Evolutionary conservation across 108 stramenopile genomes (phyloP), one percentile per base, ranked within the genome.

Genomic region (Poteriospumella lacustris): DNA sequence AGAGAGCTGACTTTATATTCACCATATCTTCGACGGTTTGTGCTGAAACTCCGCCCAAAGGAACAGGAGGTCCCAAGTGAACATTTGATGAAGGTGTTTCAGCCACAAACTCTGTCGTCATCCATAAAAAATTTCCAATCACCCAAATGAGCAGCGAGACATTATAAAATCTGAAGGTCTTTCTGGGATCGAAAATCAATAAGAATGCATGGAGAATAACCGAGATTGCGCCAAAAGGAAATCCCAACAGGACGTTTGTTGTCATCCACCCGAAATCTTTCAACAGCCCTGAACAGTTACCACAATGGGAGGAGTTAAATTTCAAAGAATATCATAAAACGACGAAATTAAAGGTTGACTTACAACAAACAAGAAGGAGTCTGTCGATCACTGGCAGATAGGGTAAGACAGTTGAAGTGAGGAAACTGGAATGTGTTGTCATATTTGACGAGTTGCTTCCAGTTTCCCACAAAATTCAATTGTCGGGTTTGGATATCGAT

Each of bases 231-330:
- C 70, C 70, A 56, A 73, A 73, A 19, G 47, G 43, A 44, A 44
- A 73, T 38, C 70, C 70, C 33, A 73, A 5, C 9, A 5, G 36
- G 31, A 73, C 42, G 36, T 73, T 73, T 56, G 70, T 73, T 44
- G 70, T 73, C 70, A 73, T 73, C 70, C 70, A 73, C 9, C 70
- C 70, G 3, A 73, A 73, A 73, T 73, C 70, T 38, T 73, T 73
- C 42, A 73, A 42, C 31, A 73, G 36, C 70, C 70, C 43, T 73
- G 36, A 68, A 68, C 12, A 15, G 24, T 56, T 56, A 56, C 15
- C 15, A 56, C n/a, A n/a, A n/a, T n/a, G n/a, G n/a, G n/a, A n/a
- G n/a, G n/a, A n/a, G n/a, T n/a, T n/a, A n/a, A n/a, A n/a, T n/a
- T n/a, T n/a, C n/a, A n/a, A n/a, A n/a, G n/a, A n/a, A n/a, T n/a